Percentiles rank a stretch among this genome's conserved stretches.
These are phyloP conservation scores for Cyathus striatus DNA, from an alignment of 768 basidiomycete species.

Conservation along the genomic window DNA sequence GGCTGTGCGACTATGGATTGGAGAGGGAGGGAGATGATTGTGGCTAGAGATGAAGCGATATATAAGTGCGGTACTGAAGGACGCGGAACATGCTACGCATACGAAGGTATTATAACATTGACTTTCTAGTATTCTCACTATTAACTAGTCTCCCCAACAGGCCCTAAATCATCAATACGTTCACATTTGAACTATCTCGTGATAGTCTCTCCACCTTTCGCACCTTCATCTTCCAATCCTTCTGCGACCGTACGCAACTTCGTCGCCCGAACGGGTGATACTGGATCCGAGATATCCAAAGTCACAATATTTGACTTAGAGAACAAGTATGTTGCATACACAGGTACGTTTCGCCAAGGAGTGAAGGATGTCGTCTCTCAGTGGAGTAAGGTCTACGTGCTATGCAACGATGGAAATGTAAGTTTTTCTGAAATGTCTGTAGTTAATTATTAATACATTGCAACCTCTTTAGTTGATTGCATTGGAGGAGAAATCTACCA, in stretches of 20 bases:
- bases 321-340: slow-evolving; percentile 86
- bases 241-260: slow-evolving; percentile 76
- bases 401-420: slow-evolving; percentile 78
- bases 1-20: slow-evolving; percentile 84
- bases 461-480: slow-evolving; percentile 44
- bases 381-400: slow-evolving; percentile 76
- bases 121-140: slow-evolving; percentile 4
- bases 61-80: slow-evolving; percentile 82
- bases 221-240: slow-evolving; percentile 56
- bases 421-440: slow-evolving; percentile 10
- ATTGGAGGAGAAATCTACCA: slow-evolving; percentile 74
- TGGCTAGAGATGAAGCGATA: slow-evolving; percentile 90
- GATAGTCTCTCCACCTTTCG: slow-evolving; percentile 83
- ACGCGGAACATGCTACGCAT: slow-evolving; percentile 80
- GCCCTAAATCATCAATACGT: slow-evolving; percentile 73
- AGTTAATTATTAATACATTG: slow-evolving; percentile 2
- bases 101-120: slow-evolving; percentile 62
- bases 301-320: slow-evolving; percentile 88
- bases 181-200: slow-evolving; percentile 82
- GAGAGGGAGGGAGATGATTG: slow-evolving; percentile 65
- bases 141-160: too few species aligned
- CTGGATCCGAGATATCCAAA: slow-evolving; percentile 61
- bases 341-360: slow-evolving; percentile 75
- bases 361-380: slow-evolving; percentile 79
- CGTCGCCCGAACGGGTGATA: slow-evolving; percentile 44